These are phyloP conservation scores for Dictyostelium purpureum DNA, from an alignment of 78 protist species.

Conservation along the genomic window DNA sequence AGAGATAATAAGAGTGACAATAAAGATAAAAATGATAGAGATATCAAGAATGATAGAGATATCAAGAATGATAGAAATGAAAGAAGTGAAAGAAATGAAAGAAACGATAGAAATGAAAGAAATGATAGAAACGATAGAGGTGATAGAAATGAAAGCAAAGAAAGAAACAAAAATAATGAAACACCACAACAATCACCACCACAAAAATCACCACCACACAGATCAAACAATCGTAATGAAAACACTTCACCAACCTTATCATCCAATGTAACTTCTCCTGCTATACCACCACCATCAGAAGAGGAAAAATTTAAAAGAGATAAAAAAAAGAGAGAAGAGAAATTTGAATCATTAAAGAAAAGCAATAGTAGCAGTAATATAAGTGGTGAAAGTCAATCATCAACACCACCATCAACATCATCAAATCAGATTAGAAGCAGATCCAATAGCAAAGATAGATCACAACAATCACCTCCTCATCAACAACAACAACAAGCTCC, in stretches of 20 bases:
- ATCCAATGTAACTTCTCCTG: background rate
- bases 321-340: constrained; percentile 2
- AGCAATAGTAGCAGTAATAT: too few species aligned
- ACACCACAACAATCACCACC: background rate
- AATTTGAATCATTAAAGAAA: constrained; percentile 1
- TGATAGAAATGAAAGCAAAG: background rate
- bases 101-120: background rate
- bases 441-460: background rate
- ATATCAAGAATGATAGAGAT: background rate
- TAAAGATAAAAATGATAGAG: background rate
- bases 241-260: background rate
- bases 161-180: background rate
- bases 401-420: background rate
- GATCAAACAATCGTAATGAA: background rate
- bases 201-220: background rate
- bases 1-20: background rate
- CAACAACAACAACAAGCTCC: background rate
- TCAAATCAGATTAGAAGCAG: too few species aligned
- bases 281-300: background rate
- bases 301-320: background rate
- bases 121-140: background rate
- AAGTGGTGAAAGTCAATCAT: background rate
- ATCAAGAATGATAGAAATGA: background rate
- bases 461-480: background rate
- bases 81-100: background rate